These are phyloP conservation scores for Serendipita sp. DNA, from an alignment of 768 basidiomycete genomes.

Conservation along the genomic window DNA sequence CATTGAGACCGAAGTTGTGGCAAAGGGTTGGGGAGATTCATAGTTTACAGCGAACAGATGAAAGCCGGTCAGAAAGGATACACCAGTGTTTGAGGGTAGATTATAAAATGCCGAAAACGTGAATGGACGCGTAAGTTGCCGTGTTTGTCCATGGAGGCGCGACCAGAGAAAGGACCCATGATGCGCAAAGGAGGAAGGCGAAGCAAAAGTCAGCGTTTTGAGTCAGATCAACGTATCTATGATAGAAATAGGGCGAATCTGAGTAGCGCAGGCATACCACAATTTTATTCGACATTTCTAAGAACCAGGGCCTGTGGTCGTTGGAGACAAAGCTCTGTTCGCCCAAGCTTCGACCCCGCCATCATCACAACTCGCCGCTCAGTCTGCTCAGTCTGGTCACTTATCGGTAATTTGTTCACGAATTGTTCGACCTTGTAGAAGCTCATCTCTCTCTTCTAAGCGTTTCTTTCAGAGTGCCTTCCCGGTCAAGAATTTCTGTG, in stretches of 20 bases:
- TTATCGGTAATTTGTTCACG: background rate
- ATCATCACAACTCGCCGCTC: background rate
- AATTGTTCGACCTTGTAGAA: too few relatives aligned
- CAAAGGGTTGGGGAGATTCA: too few relatives aligned
- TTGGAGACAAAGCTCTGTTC: background rate
- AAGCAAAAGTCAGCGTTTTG: background rate
- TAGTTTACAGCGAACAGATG: too few relatives aligned
- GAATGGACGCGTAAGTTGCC: too few relatives aligned
- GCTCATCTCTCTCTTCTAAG: too few relatives aligned
- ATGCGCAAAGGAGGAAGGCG: background rate
- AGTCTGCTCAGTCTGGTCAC: background rate
- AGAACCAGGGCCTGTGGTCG: background rate
- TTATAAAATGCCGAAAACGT: too few relatives aligned
- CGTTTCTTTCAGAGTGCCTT: too few relatives aligned
- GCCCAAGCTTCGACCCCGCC: background rate
- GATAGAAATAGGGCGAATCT: background rate
- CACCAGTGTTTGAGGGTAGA: too few relatives aligned
- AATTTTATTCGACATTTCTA: constrained; percentile 1
- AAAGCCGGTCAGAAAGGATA: too few relatives aligned
- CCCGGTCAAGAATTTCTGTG: too few relatives aligned
- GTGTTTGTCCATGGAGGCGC: background rate
- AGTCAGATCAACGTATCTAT: too few relatives aligned
- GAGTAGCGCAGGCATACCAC: background rate
- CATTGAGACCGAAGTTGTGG: too few relatives aligned
- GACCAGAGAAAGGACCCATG: background rate